Base-by-base conservation (phyloP, 306 rosid genomes). In the Prunus salicina region DNA sequence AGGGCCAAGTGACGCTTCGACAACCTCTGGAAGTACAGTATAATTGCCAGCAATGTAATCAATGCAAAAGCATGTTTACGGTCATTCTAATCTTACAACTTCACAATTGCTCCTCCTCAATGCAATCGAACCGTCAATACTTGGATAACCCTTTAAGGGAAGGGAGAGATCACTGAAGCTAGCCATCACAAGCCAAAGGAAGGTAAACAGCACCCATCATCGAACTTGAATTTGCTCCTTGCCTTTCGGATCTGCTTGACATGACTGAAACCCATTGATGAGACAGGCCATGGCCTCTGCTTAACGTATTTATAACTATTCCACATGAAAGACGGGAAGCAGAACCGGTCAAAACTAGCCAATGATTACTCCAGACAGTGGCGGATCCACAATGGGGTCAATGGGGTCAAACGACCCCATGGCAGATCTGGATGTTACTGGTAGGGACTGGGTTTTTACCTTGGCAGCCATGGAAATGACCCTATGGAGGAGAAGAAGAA, bases 351-450 rank as follows among this genome's bases (percentile, higher is more conserved):
- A 56, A 22, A 62, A 52, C 3, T 16, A 32, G n/a, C 34, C 55
- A 50, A 18, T 62, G 12, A 51, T 72, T 51, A 82, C 76, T 88
- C 90, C n/a, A n/a, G n/a, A n/a, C n/a, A n/a, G n/a, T n/a, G n/a
- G n/a, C n/a, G n/a, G n/a, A n/a, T n/a, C n/a, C n/a, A n/a, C n/a
- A n/a, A n/a, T n/a, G n/a, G n/a, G n/a, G n/a, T n/a, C n/a, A n/a
- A n/a, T n/a, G n/a, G n/a, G n/a, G n/a, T n/a, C n/a, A n/a, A n/a
- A n/a, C n/a, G n/a, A n/a, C n/a, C n/a, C n/a, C n/a, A n/a, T n/a
- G n/a, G n/a, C n/a, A n/a, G n/a, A n/a, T n/a, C n/a, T n/a, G n/a
- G n/a, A n/a, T n/a, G n/a, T n/a, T n/a, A n/a, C n/a, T n/a, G n/a
- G n/a, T n/a, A n/a, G n/a, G n/a, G n/a, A n/a, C n/a, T n/a, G n/a